phyloP scores from a whole-genome alignment of 2,329 filamentous ascomycete species.

The Escovopsis sp. region DNA sequence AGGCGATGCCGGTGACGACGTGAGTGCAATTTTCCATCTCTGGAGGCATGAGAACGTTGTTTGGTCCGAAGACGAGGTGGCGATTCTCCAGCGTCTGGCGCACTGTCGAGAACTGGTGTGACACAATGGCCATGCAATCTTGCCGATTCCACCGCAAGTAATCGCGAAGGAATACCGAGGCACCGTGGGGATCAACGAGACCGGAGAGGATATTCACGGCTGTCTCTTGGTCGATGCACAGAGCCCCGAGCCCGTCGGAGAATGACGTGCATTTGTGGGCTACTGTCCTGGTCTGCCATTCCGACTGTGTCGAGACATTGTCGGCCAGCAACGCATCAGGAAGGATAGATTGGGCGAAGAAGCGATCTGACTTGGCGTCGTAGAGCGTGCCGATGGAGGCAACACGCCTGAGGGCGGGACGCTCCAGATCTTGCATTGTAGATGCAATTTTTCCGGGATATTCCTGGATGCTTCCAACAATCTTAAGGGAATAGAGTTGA shows the following conservation, averaged over 20 bases:
- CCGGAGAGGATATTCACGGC: slow-evolving; percentile 7
- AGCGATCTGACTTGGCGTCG: slow-evolving; percentile 6
- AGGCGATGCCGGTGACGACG: slow-evolving; percentile 6
- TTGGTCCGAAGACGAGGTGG: not conserved
- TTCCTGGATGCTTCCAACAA: too few species aligned
- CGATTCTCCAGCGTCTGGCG: not conserved
- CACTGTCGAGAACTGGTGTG: slow-evolving; percentile 1
- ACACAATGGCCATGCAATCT: not conserved
- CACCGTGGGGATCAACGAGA: not conserved
- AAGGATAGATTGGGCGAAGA: slow-evolving; percentile 5
- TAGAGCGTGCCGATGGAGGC: slow-evolving; percentile 8
- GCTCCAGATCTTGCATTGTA: slow-evolving; percentile 1
- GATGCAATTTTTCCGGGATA: too few species aligned
- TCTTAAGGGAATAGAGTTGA: too few species aligned
- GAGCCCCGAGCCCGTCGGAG: not conserved
- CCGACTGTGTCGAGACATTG: not conserved
- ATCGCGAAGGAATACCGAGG: slow-evolving; percentile 4
- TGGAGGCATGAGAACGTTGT: not conserved
- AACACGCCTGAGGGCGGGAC: slow-evolving; percentile 4
- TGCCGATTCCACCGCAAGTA: fast-evolving
- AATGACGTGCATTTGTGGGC: not conserved
- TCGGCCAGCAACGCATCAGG: not conserved
- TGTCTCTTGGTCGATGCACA: slow-evolving; percentile 2
- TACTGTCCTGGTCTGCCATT: too few species aligned
- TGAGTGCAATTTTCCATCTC: slow-evolving; percentile 1